Base-by-base conservation (phyloP, 2,329 filamentous ascomycete species). In the Lasiodiplodia gonubiensis region DNA sequence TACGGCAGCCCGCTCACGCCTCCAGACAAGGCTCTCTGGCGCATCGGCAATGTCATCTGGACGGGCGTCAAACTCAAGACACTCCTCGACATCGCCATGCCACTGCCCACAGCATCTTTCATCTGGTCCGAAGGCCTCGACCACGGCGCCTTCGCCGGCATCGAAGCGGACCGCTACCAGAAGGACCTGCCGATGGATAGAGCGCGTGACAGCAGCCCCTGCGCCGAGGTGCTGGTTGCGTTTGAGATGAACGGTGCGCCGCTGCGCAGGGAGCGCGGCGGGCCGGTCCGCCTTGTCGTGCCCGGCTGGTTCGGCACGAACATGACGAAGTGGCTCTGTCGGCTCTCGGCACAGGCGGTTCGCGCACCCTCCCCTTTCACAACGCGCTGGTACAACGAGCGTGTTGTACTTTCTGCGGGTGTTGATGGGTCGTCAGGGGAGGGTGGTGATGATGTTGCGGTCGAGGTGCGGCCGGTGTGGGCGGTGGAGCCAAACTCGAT, bases 1-100 rank as follows among this genome's bases (percentile, higher is more conserved):
- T 80, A 75, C 57, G 77, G 77, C 12, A 77, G 74, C 51, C 77
- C 77, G 0, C 53, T 79, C 1, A 72, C 71, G 16, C 74, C 76
- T 11, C 72, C 76, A 0, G 72, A 68, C 2, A 70, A 71, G 4
- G 73, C 74, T 2, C 51, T 76, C 1, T 75, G 74, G 72, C 71
- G 77, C 2, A 69, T 79, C 1, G 77, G 78, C 0, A 80, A 79
- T 53, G 75, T 78, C 0, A 57, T 48, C 16, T 80, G 77, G 78
- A 76, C 76, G 0, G 77, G 78, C 5, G 75, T 78, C 1, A 69
- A 68, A 4, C 71, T 79, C 0, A 55, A 68, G 3, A 33, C 67
- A 14, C 63, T 79, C 7, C 69, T 79, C 2, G 25, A 39, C 0
- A 33, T 73, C 0, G 77, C 76, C 27, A 18, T 42, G 1, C 66